phyloP scores from a whole-genome alignment of 2,329 filamentous ascomycete genomes.

The Trichoderma endophyticum region DNA sequence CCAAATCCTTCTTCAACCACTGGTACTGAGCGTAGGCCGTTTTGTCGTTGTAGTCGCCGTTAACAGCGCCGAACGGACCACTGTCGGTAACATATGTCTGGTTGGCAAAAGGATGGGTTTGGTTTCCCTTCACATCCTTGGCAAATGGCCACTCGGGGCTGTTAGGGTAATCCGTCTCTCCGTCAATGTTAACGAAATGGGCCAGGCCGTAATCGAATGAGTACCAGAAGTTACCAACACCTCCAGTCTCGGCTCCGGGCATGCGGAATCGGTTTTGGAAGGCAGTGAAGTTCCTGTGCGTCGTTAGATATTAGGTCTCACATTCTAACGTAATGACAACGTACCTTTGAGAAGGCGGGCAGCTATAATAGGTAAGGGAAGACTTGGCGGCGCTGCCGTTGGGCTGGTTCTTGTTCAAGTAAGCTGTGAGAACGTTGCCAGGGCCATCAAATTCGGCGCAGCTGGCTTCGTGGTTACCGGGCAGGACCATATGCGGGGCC shows the following conservation, averaged over 20 bases:
- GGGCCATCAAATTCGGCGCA: slow-evolving; percentile 12
- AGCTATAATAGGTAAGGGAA: slow-evolving; percentile 3
- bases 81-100: slow-evolving; percentile 12
- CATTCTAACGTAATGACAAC: neutral
- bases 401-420: neutral
- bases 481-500: slow-evolving; percentile 3
- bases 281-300: neutral
- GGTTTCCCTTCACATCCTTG: neutral
- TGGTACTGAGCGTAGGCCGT: slow-evolving; percentile 1
- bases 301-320: neutral
- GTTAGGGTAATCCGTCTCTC: slow-evolving; percentile 2
- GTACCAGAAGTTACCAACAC: slow-evolving; percentile 12
- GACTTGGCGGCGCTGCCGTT: neutral
- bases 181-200: neutral
- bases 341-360: slow-evolving; percentile 6
- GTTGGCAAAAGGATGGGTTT: slow-evolving; percentile 1
- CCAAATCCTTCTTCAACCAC: slow-evolving; percentile 8
- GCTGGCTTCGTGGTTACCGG: slow-evolving; percentile 1
- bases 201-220: slow-evolving; percentile 8
- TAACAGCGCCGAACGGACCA: slow-evolving; percentile 1
- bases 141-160: slow-evolving; percentile 13
- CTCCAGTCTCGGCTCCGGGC: slow-evolving; percentile 2
- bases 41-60: slow-evolving; percentile 1
- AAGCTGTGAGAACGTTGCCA: neutral
- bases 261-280: slow-evolving; percentile 10